Conservation (phyloP, 2,329 filamentous ascomycete species). For the Thielaviopsis cerberus region DNA sequence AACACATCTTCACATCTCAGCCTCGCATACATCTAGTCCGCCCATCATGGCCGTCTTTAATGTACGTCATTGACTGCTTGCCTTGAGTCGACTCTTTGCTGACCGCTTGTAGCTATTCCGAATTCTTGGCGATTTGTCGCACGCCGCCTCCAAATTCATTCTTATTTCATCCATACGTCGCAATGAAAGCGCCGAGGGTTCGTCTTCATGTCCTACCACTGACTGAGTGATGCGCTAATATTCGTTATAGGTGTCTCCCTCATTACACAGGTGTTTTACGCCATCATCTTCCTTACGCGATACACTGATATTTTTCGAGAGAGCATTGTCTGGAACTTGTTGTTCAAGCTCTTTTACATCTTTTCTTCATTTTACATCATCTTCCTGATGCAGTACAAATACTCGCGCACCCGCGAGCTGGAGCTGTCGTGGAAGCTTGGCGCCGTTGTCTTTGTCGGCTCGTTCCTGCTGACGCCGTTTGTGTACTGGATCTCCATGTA, state of each 20-base stretch:
- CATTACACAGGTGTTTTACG: slow-evolving; percentile 78
- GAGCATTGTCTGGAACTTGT: slow-evolving; percentile 45
- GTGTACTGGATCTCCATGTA: slow-evolving; percentile 18
- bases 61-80: slow-evolving; percentile 14
- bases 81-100: neutral
- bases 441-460: slow-evolving; percentile 45
- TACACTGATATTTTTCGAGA: slow-evolving; percentile 66
- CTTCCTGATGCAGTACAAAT: slow-evolving; percentile 70
- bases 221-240: neutral
- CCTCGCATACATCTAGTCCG: neutral
- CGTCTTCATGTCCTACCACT: neutral
- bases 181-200: slow-evolving; percentile 68
- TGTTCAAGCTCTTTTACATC: slow-evolving; percentile 83
- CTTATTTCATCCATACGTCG: slow-evolving; percentile 78
- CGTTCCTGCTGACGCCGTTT: slow-evolving; percentile 51
- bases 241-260: slow-evolving; percentile 56
- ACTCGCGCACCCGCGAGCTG: slow-evolving; percentile 68
- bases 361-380: slow-evolving; percentile 70
- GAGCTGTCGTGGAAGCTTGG: slow-evolving; percentile 91
- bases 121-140: slow-evolving; percentile 65
- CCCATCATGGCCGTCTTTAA: slow-evolving; percentile 24
- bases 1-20: neutral
- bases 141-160: slow-evolving; percentile 73
- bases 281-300: slow-evolving; percentile 64
- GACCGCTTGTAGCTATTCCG: slow-evolving; percentile 40